Conservation (phyloP, 768 basidiomycete species). For the Pholiota conissans region DNA sequence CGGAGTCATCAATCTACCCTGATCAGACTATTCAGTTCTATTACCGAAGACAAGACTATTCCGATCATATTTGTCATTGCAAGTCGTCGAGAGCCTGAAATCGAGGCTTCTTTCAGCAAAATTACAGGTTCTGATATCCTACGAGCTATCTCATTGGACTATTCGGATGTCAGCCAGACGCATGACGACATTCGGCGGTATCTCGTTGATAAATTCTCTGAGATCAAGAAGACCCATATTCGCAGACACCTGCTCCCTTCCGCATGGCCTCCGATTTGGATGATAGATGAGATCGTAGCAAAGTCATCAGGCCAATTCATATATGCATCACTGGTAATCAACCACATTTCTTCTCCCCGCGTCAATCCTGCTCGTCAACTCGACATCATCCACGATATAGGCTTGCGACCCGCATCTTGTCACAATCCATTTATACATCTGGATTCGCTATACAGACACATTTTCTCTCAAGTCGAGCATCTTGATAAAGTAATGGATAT, state of each 20-base stretch:
- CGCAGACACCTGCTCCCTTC: background rate
- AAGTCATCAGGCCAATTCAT: conserved; percentile 7
- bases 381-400: background rate
- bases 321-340: conserved; percentile 2
- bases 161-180: background rate
- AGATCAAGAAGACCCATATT: background rate
- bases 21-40: background rate
- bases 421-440: conserved; percentile 2
- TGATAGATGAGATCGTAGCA: background rate
- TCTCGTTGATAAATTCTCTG: background rate
- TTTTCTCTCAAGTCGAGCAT: background rate
- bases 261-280: background rate
- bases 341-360: background rate
- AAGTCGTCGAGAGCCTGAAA: background rate
- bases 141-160: background rate
- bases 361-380: background rate
- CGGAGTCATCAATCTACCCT: background rate
- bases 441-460: conserved; percentile 3
- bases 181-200: background rate
- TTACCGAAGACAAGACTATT: background rate
- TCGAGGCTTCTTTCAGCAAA: background rate
- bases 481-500: conserved; percentile 4
- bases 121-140: background rate
- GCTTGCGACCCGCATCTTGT: background rate
- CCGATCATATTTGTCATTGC: background rate